Conservation (phyloP, 139 green algal genomes). For the Chlamydomonas sp. region DNA sequence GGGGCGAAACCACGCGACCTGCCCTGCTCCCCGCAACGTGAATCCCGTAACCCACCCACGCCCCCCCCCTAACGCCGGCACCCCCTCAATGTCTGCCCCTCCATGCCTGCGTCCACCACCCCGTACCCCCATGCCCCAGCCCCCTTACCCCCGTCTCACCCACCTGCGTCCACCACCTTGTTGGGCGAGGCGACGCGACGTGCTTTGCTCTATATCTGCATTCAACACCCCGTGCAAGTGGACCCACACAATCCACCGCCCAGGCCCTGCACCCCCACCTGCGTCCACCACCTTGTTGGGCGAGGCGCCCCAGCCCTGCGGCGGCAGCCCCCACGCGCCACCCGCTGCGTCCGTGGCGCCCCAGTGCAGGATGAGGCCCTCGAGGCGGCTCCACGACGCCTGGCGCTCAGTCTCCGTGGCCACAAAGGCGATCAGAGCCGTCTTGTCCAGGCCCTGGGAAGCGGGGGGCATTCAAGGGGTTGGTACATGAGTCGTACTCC, state of each 20-base stretch:
- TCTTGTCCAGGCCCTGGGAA: conserved; percentile 44
- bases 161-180: conserved; percentile 36
- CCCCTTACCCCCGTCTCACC: background rate
- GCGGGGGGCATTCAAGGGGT: background rate
- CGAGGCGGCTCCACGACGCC: conserved; percentile 55
- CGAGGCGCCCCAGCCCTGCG: conserved; percentile 43
- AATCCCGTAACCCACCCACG: no score
- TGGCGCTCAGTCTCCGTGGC: conserved; percentile 57
- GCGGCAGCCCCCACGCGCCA: conserved; percentile 48
- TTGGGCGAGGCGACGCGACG: conserved; percentile 22
- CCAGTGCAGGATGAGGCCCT: conserved; percentile 62
- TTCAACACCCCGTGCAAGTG: no score
- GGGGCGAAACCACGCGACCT: no score
- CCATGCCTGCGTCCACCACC: no score
- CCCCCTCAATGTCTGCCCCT: no score
- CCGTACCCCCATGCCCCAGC: background rate
- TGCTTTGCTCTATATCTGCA: no score
- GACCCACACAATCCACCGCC: no score
- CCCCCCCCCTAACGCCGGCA: no score
- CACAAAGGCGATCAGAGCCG: conserved; percentile 43
- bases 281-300: conserved; percentile 50
- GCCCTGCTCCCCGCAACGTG: no score
- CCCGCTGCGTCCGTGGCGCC: conserved; percentile 26
- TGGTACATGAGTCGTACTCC: background rate
- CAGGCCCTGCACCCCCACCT: conserved; percentile 14